These are phyloP conservation scores for Rhazya stricta DNA, from an alignment of 257 asterid species.

Conservation along the genomic window DNA sequence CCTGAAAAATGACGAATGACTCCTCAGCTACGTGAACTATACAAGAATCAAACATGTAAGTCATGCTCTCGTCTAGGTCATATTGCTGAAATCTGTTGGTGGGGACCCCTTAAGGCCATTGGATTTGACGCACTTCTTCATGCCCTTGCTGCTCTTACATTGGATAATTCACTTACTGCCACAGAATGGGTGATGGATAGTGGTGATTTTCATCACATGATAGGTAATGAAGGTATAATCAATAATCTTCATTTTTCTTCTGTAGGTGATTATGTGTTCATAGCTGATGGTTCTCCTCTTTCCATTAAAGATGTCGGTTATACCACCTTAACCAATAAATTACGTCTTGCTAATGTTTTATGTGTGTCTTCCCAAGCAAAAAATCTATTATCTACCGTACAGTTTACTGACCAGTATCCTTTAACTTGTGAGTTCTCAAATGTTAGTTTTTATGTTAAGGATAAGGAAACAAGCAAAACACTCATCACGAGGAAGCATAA, in stretches of 20 bases:
- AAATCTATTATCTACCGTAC: too few relatives aligned
- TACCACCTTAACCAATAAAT: neutral
- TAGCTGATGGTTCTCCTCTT: neutral
- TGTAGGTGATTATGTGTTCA: neutral
- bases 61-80: neutral
- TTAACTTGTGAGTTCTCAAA: neutral
- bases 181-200: neutral
- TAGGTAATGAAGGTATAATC: neutral
- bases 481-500: neutral
- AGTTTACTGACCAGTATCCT: neutral
- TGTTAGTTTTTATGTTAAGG: neutral
- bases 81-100: neutral
- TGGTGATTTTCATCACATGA: neutral
- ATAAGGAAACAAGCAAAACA: neutral
- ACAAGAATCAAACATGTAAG: neutral
- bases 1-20: neutral
- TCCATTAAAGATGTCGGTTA: neutral
- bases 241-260: neutral
- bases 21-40: neutral
- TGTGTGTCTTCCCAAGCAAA: neutral
- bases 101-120: neutral
- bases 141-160: neutral
- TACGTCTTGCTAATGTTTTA: neutral
- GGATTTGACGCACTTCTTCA: neutral
- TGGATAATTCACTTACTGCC: neutral